Base-by-base conservation (phyloP, 129 eudicot species). In the Chrysanthemum makinoi region DNA sequence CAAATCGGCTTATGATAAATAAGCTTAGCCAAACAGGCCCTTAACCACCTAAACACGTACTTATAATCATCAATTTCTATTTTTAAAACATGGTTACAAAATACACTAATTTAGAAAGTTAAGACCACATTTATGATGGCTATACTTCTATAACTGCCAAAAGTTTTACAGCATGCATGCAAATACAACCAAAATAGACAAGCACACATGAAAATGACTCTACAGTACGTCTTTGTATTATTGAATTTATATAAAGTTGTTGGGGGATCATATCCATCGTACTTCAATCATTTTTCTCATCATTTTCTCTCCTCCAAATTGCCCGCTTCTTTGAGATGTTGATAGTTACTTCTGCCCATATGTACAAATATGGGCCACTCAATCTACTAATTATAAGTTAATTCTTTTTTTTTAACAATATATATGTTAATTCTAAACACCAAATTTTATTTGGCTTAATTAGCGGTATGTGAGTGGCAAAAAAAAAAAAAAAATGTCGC, bases 311-410 rank as follows among this genome's bases (percentile, higher is more conserved):
- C 44, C 62, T 61, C 69, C 62, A 73, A 62, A 50, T 73, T 73
- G 77, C 62, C 76, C 62, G 30, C 17, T 68, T 62, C 70, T 19
- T 50, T 33, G 22, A 51, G 78, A 73, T 53, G 70, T 62, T 73
- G 78, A 73, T 53, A 19, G 60, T 70, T 70, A 26, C 73, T 52
- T 69, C 50, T 68, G 73, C 63, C 51, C 74, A 69, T 51, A 52
- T 51, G 10, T 39, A 39, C 10, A 39, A 39, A 39, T 39, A 39
- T 39, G 46, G 73, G 63, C 35, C 73, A 39, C 49, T 19, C 73
- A 8, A 14, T 26, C 20, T 62, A 14, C 48, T 50, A 39, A 39
- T 39, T 39, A 39, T 39, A 6, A 7, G 46, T 6, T 39, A 39
- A 35, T 30, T 30, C 24, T 22, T 22, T 22, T 22, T 22, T 22